phyloP scores from a whole-genome alignment of 2,329 filamentous ascomycete species.

The Calonectria naviculata region DNA sequence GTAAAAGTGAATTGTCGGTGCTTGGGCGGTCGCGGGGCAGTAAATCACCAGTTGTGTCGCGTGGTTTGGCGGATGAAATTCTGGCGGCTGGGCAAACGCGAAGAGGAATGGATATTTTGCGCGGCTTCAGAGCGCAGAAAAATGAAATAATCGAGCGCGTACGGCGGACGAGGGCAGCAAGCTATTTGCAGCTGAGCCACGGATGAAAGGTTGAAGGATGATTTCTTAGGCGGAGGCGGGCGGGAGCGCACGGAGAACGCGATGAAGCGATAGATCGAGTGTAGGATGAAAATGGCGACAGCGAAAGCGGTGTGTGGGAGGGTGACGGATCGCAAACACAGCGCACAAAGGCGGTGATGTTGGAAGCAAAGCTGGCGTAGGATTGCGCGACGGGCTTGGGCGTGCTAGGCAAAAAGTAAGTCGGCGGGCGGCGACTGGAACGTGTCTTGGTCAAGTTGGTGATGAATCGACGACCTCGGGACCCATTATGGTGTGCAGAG shows the following conservation, averaged over 20 bases:
- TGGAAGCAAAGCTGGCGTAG: slow-evolving; percentile 9
- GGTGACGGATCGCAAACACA: neutral
- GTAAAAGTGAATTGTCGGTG: slow-evolving; percentile 8
- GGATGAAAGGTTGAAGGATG: neutral
- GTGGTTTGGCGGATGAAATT: neutral
- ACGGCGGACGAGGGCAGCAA: neutral
- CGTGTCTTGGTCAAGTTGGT: slow-evolving; percentile 29
- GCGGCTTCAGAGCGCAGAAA: neutral
- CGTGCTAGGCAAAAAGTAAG: slow-evolving; percentile 3
- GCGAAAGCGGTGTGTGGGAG: neutral
- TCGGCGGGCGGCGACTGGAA: neutral
- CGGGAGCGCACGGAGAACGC: slow-evolving; percentile 3
- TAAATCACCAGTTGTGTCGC: neutral
- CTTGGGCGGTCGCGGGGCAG: neutral
- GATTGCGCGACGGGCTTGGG: slow-evolving; percentile 16
- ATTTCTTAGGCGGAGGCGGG: slow-evolving; percentile 1
- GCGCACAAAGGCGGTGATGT: neutral
- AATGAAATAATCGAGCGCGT: slow-evolving; percentile 1
- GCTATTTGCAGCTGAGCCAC: slow-evolving; percentile 4
- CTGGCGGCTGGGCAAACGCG: neutral
- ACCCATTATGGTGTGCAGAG: slow-evolving; percentile 31
- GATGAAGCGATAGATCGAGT: neutral
- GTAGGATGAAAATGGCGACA: neutral
- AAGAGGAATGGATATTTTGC: neutral
- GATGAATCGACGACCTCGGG: slow-evolving; percentile 16